These are phyloP conservation scores for Penicillium thymicola DNA, from an alignment of 2,329 filamentous ascomycete genomes.

Conservation along the genomic window DNA sequence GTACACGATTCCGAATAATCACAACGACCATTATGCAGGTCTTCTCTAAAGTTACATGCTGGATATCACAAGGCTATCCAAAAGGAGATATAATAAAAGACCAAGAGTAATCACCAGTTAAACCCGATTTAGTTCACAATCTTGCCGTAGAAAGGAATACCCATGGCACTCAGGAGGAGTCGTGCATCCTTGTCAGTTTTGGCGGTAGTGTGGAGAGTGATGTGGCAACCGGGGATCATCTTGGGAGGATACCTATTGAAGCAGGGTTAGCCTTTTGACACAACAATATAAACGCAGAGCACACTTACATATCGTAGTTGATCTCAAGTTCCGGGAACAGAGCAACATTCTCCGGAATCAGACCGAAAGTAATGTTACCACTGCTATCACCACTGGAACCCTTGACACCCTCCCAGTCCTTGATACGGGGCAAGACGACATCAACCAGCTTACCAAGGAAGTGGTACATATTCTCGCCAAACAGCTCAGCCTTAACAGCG, in stretches of 20 bases:
- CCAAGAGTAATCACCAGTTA: not conserved
- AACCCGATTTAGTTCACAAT: constrained; percentile 48
- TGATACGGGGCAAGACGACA: constrained; percentile 88
- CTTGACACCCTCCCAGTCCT: constrained; percentile 86
- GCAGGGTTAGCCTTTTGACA: constrained; percentile 1
- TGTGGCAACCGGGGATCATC: constrained; percentile 81
- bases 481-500: constrained; percentile 72
- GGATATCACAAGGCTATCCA: constrained; percentile 14
- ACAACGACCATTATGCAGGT: constrained; percentile 24
- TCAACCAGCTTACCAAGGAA: constrained; percentile 89
- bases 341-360: constrained; percentile 70
- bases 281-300: not conserved
- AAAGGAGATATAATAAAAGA: constrained; percentile 10
- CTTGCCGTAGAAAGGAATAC: constrained; percentile 80
- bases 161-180: constrained; percentile 67
- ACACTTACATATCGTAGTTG: constrained; percentile 81
- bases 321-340: constrained; percentile 92
- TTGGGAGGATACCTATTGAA: constrained; percentile 57
- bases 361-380: constrained; percentile 82
- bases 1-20: constrained; percentile 23
- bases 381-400: constrained; percentile 77
- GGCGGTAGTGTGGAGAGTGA: constrained; percentile 80
- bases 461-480: constrained; percentile 78
- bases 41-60: constrained; percentile 29
- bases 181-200: constrained; percentile 81